phyloP scores from a whole-genome alignment of 2,329 filamentous ascomycete species.

The Hypoxylon sp. region DNA sequence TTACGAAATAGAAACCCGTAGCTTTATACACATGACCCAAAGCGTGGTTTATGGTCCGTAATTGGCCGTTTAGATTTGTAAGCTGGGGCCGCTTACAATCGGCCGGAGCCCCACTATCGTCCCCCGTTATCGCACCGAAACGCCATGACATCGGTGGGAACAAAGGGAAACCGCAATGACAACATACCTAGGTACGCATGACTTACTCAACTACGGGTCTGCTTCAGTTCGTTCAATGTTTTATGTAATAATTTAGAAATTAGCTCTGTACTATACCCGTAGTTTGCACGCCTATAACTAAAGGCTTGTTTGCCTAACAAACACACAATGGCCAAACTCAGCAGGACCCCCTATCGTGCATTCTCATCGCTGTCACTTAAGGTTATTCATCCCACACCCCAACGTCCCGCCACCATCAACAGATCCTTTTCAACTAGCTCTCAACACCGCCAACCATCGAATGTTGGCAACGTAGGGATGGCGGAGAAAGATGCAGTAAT shows the following conservation, averaged over 20 bases:
- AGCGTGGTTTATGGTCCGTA: slow-evolving; percentile 15
- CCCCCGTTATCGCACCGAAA: slow-evolving; percentile 43
- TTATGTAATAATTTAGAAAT: slow-evolving; percentile 8
- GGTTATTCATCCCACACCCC: slow-evolving; percentile 13
- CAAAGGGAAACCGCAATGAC: slow-evolving; percentile 32
- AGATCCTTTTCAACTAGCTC: slow-evolving; percentile 33
- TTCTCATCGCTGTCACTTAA: slow-evolving; percentile 29
- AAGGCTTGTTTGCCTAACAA: slow-evolving; percentile 1
- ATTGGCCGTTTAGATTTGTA: slow-evolving; percentile 19
- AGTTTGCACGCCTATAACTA: slow-evolving; percentile 2
- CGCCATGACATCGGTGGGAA: slow-evolving; percentile 28
- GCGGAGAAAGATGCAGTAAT: slow-evolving; percentile 43
- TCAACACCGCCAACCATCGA: slow-evolving; percentile 33
- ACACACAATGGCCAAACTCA: slow-evolving; percentile 34
- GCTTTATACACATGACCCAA: slow-evolving; percentile 15
- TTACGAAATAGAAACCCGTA: slow-evolving; percentile 38
- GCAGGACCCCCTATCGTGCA: slow-evolving; percentile 8
- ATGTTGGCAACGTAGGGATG: slow-evolving; percentile 46
- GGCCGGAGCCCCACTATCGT: slow-evolving; percentile 39
- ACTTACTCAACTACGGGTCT: slow-evolving; percentile 5
- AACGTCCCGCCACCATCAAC: slow-evolving; percentile 18
- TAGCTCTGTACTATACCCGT: slow-evolving; percentile 1
- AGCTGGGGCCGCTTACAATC: slow-evolving; percentile 39
- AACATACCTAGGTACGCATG: slow-evolving; percentile 16
- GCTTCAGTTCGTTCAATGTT: neutral